phyloP scores from a whole-genome alignment of 2,329 filamentous ascomycete species.

The Xylaria sp. region DNA sequence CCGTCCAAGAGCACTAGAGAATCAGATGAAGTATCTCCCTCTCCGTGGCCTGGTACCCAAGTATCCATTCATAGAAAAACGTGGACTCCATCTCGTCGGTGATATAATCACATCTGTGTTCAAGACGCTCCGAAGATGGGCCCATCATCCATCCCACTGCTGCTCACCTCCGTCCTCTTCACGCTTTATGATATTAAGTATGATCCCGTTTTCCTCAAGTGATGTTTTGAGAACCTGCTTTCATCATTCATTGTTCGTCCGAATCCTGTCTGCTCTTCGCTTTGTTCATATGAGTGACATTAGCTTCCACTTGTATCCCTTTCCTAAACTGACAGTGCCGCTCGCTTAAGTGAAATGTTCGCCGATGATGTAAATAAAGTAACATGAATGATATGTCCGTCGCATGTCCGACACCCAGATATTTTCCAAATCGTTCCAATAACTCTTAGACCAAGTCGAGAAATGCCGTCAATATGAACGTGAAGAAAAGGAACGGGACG shows the following conservation, averaged over 20 bases:
- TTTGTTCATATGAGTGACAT: not conserved
- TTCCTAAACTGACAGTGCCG: slow-evolving; percentile 5
- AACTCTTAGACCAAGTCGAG: slow-evolving; percentile 14
- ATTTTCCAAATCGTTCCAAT: slow-evolving; percentile 40
- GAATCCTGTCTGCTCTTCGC: not conserved
- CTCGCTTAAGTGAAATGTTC: slow-evolving; percentile 18
- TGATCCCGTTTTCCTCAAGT: not conserved
- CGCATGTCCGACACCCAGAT: slow-evolving; percentile 5
- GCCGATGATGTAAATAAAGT: slow-evolving; percentile 15
- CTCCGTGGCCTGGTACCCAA: not conserved
- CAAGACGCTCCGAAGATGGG: not conserved
- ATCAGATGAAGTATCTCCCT: not conserved
- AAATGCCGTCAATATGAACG: not conserved
- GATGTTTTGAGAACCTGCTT: not conserved
- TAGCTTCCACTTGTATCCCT: not conserved
- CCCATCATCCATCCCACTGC: not conserved
- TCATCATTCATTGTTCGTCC: slow-evolving; percentile 9
- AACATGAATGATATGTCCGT: slow-evolving; percentile 19
- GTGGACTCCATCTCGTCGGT: not conserved
- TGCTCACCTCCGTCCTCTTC: not conserved
- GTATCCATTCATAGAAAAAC: not conserved
- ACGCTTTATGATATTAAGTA: slow-evolving; percentile 9
- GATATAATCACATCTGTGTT: not conserved
- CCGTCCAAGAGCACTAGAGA: not conserved
- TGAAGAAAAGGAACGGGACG: not conserved